Evolutionary conservation across 805 yeast species (phyloP).

Genomic region (Danielozyma ontarioensis): DNA sequence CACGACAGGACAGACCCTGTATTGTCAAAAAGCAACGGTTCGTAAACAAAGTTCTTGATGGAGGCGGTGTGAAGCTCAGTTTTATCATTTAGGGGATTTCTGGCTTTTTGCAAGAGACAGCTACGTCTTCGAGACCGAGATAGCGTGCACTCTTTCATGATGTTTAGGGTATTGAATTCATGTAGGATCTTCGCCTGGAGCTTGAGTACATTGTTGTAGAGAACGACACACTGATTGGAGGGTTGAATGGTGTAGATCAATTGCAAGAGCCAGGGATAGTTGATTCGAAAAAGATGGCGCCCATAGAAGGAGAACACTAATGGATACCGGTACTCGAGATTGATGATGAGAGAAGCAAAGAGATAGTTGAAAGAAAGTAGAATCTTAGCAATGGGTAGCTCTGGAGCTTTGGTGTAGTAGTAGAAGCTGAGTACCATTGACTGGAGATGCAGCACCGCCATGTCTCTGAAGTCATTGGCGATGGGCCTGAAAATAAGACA

Average conservation of each 20-base stretch:
- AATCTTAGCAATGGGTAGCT: neutral
- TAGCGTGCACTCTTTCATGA: constrained; percentile 13
- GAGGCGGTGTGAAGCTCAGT: no score
- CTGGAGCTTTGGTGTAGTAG: neutral
- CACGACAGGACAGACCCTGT: no score
- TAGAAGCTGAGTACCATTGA: neutral
- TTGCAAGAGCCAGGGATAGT: constrained; percentile 6
- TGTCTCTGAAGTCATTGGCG: neutral
- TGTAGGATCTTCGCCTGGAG: constrained; percentile 7
- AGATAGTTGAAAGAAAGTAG: constrained; percentile 11
- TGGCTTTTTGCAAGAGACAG: constrained; percentile 2
- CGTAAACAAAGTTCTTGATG: no score
- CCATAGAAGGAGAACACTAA: constrained; percentile 21
- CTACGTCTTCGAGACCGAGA: constrained; percentile 1
- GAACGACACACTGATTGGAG: neutral
- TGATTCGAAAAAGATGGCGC: constrained; percentile 11
- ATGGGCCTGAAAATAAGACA: neutral
- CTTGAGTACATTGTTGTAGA: constrained; percentile 2
- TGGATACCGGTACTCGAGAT: constrained; percentile 19
- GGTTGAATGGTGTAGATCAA: neutral
- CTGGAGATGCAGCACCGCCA: neutral
- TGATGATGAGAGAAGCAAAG: constrained; percentile 13
- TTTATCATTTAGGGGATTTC: no score
- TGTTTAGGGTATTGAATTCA: constrained; percentile 13
- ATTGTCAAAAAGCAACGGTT: no score